phyloP scores from a whole-genome alignment of 768 basidiomycete genomes.

The Leucosporidium scottii region DNA sequence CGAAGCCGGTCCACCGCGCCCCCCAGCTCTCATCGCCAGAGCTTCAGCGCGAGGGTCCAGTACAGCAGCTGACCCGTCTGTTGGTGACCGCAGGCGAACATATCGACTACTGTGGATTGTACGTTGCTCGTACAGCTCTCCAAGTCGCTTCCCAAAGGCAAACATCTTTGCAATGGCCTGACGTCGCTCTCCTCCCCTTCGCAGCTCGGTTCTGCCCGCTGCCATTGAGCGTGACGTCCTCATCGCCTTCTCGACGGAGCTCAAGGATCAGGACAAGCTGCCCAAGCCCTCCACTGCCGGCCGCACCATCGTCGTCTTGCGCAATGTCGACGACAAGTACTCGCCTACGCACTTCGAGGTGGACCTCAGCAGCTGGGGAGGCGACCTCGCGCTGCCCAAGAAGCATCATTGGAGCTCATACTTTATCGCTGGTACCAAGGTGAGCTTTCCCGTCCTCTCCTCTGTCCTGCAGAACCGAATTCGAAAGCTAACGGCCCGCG shows the following conservation, averaged over 20 bases:
- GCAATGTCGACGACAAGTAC: slow-evolving; percentile 33
- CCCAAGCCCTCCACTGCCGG: not conserved
- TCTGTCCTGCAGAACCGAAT: not conserved
- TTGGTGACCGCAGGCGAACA: slow-evolving; percentile 11
- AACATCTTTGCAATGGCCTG: not conserved
- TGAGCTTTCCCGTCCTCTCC: not conserved
- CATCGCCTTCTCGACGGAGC: slow-evolving; percentile 26
- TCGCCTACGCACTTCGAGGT: slow-evolving; percentile 29
- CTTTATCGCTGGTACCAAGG: slow-evolving; percentile 32
- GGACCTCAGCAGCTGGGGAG: slow-evolving; percentile 14
- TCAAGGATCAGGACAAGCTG: not conserved
- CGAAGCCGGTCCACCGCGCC: not conserved
- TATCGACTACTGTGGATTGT: slow-evolving; percentile 34
- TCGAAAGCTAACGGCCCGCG: not conserved
- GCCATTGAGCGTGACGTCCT: slow-evolving; percentile 38
- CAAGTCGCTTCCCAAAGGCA: too few species aligned
- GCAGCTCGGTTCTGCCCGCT: slow-evolving; percentile 33
- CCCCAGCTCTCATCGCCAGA: not conserved
- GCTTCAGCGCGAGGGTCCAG: too few species aligned
- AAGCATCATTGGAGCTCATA: slow-evolving; percentile 35
- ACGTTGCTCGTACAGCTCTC: not conserved
- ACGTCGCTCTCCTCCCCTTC: not conserved
- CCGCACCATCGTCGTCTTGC: slow-evolving; percentile 27
- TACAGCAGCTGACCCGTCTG: not conserved
- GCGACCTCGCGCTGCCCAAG: slow-evolving; percentile 2